Evolutionary conservation across 768 basidiomycete genomes (phyloP).

Genomic region (Mycena alexandri): DNA sequence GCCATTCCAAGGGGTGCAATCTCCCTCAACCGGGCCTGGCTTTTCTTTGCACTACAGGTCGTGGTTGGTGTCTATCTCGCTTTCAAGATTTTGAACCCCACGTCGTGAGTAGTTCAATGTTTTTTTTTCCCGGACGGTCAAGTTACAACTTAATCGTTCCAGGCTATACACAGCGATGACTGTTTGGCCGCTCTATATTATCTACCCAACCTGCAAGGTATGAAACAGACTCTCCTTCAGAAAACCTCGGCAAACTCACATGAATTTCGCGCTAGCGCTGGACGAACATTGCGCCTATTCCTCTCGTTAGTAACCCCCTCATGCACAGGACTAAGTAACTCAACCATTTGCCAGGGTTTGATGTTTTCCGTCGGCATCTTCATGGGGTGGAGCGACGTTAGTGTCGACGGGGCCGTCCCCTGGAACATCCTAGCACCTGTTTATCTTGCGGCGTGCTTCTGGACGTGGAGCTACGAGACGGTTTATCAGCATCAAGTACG

Average conservation of each 20-base stretch:
- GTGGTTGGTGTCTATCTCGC: slow-evolving; percentile 42
- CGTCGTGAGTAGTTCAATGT: slow-evolving; percentile 35
- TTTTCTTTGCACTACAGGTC: slow-evolving; percentile 45
- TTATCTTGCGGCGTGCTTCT: slow-evolving; percentile 45
- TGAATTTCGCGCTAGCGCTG: slow-evolving; percentile 43
- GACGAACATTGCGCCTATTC: slow-evolving; percentile 47
- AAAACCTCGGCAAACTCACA: background rate
- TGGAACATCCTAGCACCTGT: slow-evolving; percentile 43
- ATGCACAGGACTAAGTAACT: background rate
- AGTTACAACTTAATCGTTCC: slow-evolving; percentile 1
- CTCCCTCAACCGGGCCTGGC: slow-evolving; percentile 43
- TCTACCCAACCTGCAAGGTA: slow-evolving; percentile 52
- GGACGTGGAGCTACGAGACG: slow-evolving; percentile 50
- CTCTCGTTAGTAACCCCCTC: slow-evolving; percentile 38
- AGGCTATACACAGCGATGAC: slow-evolving; percentile 44
- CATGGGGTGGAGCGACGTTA: slow-evolving; percentile 50
- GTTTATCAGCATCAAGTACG: slow-evolving; percentile 50
- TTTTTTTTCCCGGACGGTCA: background rate
- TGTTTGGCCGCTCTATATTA: slow-evolving; percentile 48
- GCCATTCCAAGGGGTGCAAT: slow-evolving; percentile 47
- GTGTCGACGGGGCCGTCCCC: slow-evolving; percentile 39
- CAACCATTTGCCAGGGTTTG: slow-evolving; percentile 40
- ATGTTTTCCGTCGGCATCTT: slow-evolving; percentile 50
- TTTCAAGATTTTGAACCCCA: slow-evolving; percentile 35
- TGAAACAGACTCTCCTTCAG: background rate